These are phyloP conservation scores for Punica granatum DNA, from an alignment of 345 rosid genomes.

Conservation along the genomic window DNA sequence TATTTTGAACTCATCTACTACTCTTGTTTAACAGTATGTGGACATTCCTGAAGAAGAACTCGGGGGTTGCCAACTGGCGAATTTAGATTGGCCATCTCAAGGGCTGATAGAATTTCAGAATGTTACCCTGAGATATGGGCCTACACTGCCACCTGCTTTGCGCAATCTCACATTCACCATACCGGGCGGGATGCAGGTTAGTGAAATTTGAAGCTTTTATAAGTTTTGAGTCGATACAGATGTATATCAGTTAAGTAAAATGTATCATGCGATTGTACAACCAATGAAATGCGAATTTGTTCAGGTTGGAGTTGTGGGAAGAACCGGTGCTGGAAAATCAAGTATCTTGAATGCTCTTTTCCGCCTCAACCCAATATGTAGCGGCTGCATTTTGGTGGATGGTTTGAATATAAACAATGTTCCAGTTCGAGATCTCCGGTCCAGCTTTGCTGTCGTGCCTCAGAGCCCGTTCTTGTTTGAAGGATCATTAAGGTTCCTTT, in stretches of 20 bases:
- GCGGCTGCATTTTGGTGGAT: conserved; percentile 68
- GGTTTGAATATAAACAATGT: conserved; percentile 48
- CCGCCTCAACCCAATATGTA: conserved; percentile 56
- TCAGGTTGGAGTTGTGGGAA: conserved; percentile 86
- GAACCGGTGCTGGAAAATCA: conserved; percentile 97
- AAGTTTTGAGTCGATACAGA: neutral
- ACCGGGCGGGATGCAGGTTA: conserved; percentile 63
- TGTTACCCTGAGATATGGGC: conserved; percentile 72
- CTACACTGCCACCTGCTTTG: conserved; percentile 68
- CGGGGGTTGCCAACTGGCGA: conserved; percentile 34
- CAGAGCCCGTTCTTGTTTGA: conserved; percentile 85
- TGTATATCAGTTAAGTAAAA: neutral
- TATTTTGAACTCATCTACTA: conserved; percentile 13
- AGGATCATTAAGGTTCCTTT: conserved; percentile 66
- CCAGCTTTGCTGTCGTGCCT: conserved; percentile 72
- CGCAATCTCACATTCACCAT: conserved; percentile 46
- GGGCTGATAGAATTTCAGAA: conserved; percentile 69
- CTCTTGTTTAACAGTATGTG: conserved; percentile 48
- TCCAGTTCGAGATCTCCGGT: conserved; percentile 75
- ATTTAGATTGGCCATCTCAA: conserved; percentile 57
- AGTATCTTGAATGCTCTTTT: conserved; percentile 83
- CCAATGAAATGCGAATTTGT: conserved; percentile 5
- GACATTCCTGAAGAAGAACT: conserved; percentile 80
- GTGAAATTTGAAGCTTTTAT: neutral
- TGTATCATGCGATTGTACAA: neutral